These are phyloP conservation scores for Eucalyptus erythrocorys DNA, from an alignment of 345 rosid species.

Conservation along the genomic window DNA sequence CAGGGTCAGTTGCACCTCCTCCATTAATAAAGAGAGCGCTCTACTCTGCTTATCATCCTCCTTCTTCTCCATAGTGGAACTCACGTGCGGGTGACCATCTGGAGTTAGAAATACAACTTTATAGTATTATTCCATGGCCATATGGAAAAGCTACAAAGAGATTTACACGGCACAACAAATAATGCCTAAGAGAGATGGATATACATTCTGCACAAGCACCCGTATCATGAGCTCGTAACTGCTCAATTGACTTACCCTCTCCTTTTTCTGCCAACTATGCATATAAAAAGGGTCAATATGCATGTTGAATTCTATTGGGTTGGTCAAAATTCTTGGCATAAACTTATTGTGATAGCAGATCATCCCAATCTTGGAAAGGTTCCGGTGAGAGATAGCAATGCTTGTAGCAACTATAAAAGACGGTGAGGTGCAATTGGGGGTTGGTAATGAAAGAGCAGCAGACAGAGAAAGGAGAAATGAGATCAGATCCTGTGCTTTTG, in stretches of 20 bases:
- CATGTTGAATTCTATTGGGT: background rate
- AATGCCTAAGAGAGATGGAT: background rate
- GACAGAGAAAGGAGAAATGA: background rate
- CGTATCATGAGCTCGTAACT: background rate
- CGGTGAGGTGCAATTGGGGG: background rate
- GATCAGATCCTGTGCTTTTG: background rate
- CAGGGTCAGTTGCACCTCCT: background rate
- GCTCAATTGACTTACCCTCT: background rate
- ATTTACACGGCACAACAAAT: background rate
- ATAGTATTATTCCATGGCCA: background rate
- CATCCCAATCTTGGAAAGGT: background rate
- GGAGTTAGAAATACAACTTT: background rate
- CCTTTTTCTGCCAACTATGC: background rate
- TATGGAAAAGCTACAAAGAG: background rate
- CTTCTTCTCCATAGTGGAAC: background rate
- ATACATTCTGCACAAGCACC: background rate
- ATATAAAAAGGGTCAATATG: background rate
- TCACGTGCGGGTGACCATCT: background rate
- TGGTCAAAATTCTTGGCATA: background rate
- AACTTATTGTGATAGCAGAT: background rate
- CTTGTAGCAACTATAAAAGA: background rate
- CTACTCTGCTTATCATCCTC: background rate
- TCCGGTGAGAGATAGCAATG: background rate
- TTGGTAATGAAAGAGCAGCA: background rate
- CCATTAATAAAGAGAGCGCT: background rate